These are phyloP conservation scores for Reticulascus tulasneorum DNA, from an alignment of 2,329 filamentous ascomycete species.

Conservation along the genomic window DNA sequence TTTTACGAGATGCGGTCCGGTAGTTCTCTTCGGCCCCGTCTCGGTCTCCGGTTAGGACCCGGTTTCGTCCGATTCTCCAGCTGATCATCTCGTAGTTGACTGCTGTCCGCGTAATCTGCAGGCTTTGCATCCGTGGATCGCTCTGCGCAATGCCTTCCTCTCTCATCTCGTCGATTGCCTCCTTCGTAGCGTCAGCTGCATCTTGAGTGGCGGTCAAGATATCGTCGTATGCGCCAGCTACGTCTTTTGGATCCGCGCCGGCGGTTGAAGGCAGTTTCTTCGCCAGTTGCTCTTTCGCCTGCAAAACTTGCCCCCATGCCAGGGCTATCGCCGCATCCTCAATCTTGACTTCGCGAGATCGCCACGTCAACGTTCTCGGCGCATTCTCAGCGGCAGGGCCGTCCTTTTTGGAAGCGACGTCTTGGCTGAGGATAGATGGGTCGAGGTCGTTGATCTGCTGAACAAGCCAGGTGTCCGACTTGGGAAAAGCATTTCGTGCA, in stretches of 20 bases:
- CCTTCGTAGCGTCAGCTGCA: conserved; percentile 87
- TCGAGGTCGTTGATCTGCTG: conserved; percentile 68
- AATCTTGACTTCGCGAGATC: conserved; percentile 77
- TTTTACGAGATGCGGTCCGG: conserved; percentile 38
- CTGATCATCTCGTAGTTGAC: conserved; percentile 93
- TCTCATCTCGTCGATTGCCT: conserved; percentile 84
- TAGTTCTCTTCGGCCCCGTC: conserved; percentile 66
- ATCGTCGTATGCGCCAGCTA: conserved; percentile 84
- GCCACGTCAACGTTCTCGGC: conserved; percentile 79
- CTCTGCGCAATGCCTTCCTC: conserved; percentile 80
- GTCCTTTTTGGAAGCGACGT: conserved; percentile 44
- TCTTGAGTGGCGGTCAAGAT: conserved; percentile 90
- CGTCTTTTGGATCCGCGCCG: conserved; percentile 54
- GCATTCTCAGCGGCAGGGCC: conserved; percentile 49
- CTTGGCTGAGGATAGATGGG: conserved; percentile 60
- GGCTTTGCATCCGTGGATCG: conserved; percentile 82
- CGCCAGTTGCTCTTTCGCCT: conserved; percentile 45
- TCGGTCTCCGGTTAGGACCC: conserved; percentile 76
- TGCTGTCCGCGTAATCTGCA: conserved; percentile 88
- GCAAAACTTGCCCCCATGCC: conserved; percentile 67
- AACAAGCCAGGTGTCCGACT: conserved; percentile 58
- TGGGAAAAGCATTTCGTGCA: conserved; percentile 73
- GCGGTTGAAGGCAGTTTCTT: conserved; percentile 41
- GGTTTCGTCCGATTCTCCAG: conserved; percentile 91
- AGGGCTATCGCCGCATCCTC: conserved; percentile 91